Conservation (phyloP, 208 protist species). For the Crithidia sp. region DNA sequence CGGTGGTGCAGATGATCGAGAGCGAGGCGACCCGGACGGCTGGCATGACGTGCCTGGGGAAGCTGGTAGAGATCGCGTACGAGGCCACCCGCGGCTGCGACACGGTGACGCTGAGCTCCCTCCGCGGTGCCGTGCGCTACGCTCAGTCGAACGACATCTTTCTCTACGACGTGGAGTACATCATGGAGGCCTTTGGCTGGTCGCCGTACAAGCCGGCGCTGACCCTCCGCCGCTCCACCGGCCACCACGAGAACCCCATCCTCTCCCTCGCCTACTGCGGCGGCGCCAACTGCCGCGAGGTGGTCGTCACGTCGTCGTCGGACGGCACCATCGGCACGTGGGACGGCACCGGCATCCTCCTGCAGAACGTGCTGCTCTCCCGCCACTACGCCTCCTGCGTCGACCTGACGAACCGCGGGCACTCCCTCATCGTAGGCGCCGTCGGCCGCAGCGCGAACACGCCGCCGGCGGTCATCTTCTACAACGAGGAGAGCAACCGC, state of each 20-base stretch:
- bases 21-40: conserved; percentile 75
- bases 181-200: conserved; percentile 85
- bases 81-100: conserved; percentile 67
- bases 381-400: conserved; percentile 88
- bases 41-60: conserved; percentile 85
- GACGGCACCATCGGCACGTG: conserved; percentile 87
- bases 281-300: conserved; percentile 54
- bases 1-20: conserved; percentile 77
- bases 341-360: conserved; percentile 65
- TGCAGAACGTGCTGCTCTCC: conserved; percentile 77
- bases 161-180: conserved; percentile 90
- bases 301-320: conserved; percentile 84
- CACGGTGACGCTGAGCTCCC: conserved; percentile 42
- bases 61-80: conserved; percentile 82
- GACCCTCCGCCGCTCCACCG: conserved; percentile 47
- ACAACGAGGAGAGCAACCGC: conserved; percentile 56
- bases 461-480: conserved; percentile 80
- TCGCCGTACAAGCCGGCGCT: conserved; percentile 71
- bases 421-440: conserved; percentile 76
- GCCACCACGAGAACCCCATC: conserved; percentile 71
- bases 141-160: conserved; percentile 84
- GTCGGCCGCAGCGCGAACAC: conserved; percentile 52
- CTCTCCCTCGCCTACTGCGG: conserved; percentile 77
- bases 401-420: conserved; percentile 76
- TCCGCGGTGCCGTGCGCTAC: conserved; percentile 54